These are phyloP conservation scores for Saposhnikovia divaricata DNA, from an alignment of 129 eudicot species.

Conservation along the genomic window DNA sequence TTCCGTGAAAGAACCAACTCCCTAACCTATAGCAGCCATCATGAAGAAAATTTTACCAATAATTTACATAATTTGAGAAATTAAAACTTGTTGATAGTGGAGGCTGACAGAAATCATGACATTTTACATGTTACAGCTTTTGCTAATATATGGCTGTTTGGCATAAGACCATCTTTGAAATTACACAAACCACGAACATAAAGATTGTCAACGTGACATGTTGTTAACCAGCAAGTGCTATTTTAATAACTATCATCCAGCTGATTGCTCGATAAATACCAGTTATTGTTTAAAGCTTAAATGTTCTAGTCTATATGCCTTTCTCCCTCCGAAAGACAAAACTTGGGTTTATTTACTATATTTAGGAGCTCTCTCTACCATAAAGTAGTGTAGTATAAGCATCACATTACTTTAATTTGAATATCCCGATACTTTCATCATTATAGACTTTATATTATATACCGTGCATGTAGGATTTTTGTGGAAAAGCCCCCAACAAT, in stretches of 20 bases:
- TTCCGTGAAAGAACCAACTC: slow-evolving; percentile 72
- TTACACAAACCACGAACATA: neutral
- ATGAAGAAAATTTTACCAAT: neutral
- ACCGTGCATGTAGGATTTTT: neutral
- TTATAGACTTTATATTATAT: too few species aligned
- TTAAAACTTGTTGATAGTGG: neutral
- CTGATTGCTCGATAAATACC: neutral
- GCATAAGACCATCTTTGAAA: neutral
- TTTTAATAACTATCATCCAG: neutral
- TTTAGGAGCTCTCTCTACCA: neutral
- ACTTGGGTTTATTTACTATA: neutral
- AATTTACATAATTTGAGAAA: neutral
- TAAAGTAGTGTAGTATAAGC: neutral
- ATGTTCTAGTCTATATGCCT: neutral
- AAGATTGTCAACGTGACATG: neutral
- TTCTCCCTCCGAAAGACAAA: neutral
- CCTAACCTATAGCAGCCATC: slow-evolving; percentile 53
- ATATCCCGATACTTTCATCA: neutral
- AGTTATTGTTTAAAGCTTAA: too few species aligned
- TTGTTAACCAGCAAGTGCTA: too few species aligned
- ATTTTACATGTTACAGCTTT: neutral
- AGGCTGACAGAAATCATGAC: neutral
- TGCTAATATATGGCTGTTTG: neutral
- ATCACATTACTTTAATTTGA: neutral
- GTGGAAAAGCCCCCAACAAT: neutral